phyloP scores from a whole-genome alignment of 306 rosid genomes.

The Argentina anserina region DNA sequence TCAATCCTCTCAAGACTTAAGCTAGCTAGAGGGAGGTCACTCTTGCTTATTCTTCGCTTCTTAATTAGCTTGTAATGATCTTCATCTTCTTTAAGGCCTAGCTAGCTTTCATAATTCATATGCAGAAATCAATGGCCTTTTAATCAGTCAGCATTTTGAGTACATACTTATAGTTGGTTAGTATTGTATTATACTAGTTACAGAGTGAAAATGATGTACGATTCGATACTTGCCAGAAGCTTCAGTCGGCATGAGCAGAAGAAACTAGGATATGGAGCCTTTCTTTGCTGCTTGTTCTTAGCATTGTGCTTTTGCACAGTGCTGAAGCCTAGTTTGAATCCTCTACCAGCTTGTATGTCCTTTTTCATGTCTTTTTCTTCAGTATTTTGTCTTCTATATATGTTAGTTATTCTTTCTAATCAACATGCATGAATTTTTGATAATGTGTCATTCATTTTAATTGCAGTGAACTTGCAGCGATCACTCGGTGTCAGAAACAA shows the following conservation, averaged over 20 bases:
- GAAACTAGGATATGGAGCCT: slow-evolving; percentile 69
- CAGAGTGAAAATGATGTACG: slow-evolving; percentile 38
- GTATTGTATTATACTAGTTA: neutral
- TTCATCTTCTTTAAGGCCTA: slow-evolving; percentile 4
- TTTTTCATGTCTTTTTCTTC: slow-evolving; percentile 1
- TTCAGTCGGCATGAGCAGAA: slow-evolving; percentile 77
- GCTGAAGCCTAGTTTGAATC: slow-evolving; percentile 61
- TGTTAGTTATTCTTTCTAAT: neutral
- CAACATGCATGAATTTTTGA: neutral
- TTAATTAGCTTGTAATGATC: neutral
- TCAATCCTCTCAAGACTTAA: slow-evolving; percentile 10
- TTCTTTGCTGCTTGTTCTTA: slow-evolving; percentile 49
- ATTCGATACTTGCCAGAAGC: slow-evolving; percentile 71
- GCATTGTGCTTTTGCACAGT: slow-evolving; percentile 60
- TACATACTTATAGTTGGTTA: neutral
- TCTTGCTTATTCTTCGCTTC: slow-evolving; percentile 5
- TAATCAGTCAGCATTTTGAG: neutral
- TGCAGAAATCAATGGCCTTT: neutral
- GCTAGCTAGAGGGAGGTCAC: neutral
- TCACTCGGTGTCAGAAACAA: slow-evolving; percentile 40
- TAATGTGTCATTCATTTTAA: slow-evolving; percentile 3
- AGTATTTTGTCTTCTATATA: neutral
- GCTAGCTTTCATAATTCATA: neutral
- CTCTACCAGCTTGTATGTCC: slow-evolving; percentile 58
- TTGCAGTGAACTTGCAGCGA: slow-evolving; percentile 57